Evolutionary conservation across 352 stramenopile genomes (phyloP).

Genomic region (Globisporangium iwayamae): DNA sequence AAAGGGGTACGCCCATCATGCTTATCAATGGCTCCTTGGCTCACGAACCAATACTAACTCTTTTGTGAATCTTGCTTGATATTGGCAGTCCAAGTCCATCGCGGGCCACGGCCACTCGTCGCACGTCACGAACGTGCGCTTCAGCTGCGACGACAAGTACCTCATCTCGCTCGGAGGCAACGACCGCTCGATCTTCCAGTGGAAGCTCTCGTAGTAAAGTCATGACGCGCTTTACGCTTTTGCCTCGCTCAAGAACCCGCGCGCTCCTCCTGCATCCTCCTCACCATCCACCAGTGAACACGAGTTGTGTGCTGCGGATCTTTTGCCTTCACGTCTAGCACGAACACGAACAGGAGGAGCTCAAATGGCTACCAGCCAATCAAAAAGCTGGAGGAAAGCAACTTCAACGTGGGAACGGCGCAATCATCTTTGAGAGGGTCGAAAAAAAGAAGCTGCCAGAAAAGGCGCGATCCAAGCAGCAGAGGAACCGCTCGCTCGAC

Average conservation of each 20-base stretch:
- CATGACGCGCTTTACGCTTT: background rate
- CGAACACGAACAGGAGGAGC: no score
- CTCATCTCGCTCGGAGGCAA: conserved; percentile 80
- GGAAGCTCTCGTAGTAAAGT: conserved; percentile 43
- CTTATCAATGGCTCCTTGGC: background rate
- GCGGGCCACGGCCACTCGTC: conserved; percentile 65
- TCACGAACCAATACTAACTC: background rate
- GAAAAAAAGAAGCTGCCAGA: background rate
- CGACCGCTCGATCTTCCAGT: conserved; percentile 87
- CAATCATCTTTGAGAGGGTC: background rate
- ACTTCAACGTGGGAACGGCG: background rate
- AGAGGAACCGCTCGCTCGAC: no score
- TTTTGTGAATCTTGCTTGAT: background rate
- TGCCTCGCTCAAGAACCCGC: background rate
- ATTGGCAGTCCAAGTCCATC: conserved; percentile 43
- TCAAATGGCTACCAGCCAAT: no score
- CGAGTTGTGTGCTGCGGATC: no score
- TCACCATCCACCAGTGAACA: no score
- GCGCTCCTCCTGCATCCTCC: background rate
- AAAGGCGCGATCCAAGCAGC: no score
- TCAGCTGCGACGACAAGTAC: conserved; percentile 81
- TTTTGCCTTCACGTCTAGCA: no score
- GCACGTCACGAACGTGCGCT: conserved; percentile 80
- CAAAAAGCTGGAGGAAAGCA: no score
- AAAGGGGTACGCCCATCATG: conserved; percentile 40